These are phyloP conservation scores for Amanita rubescens DNA, from an alignment of 768 basidiomycete genomes.

Conservation along the genomic window DNA sequence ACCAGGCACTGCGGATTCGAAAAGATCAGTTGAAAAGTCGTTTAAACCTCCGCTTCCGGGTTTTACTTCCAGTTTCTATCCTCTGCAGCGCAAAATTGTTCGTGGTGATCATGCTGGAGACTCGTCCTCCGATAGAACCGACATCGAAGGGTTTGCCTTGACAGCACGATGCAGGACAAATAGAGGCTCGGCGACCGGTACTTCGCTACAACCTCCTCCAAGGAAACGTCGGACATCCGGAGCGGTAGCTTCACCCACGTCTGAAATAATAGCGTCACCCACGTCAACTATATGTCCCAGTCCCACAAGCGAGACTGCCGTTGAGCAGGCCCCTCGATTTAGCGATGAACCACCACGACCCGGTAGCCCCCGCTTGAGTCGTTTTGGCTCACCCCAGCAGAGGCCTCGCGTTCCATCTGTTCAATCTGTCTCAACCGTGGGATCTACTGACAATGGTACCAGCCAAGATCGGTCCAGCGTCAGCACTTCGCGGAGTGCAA, in stretches of 20 bases:
- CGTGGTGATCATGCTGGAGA: constrained; percentile 12
- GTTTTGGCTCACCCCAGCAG: constrained; percentile 32
- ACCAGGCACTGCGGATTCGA: constrained; percentile 27
- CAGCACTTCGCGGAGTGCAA: constrained; percentile 29
- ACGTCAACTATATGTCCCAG: constrained; percentile 4
- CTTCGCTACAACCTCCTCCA: constrained; percentile 42
- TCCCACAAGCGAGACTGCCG: not conserved
- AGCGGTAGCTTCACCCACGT: constrained; percentile 18
- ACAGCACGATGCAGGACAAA: constrained; percentile 20
- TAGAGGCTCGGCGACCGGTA: constrained; percentile 26
- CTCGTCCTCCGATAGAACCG: constrained; percentile 5
- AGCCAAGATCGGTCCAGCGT: constrained; percentile 30
- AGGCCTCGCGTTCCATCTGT: constrained; percentile 34
- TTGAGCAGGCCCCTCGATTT: constrained; percentile 1
- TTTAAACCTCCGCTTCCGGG: constrained; percentile 23
- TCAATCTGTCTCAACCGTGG: constrained; percentile 38
- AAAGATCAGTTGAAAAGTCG: constrained; percentile 5
- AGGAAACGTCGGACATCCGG: constrained; percentile 41
- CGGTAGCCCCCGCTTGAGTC: constrained; percentile 16
- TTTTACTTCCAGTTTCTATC: constrained; percentile 19
- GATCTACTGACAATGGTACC: constrained; percentile 28
- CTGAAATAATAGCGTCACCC: constrained; percentile 19
- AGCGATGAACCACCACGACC: constrained; percentile 17
- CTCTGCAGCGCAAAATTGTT: constrained; percentile 28
- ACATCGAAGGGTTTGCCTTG: constrained; percentile 24